phyloP scores from a whole-genome alignment of 1,284 basidiomycete species.

The Irpex rosettiformis region DNA sequence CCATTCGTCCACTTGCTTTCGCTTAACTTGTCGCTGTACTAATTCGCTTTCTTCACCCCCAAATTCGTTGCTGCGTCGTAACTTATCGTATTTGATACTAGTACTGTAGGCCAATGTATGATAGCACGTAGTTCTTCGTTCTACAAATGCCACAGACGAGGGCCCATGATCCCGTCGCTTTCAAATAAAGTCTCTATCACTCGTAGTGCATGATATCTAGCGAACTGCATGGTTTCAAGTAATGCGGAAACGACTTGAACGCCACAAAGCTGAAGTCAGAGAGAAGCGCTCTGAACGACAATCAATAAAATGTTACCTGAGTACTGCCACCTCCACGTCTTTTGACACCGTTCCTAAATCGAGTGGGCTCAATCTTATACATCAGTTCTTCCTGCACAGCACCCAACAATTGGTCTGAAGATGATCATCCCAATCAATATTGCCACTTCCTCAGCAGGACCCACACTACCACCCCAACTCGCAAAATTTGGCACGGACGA shows the following conservation, averaged over 20 bases:
- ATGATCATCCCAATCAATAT: conserved; percentile 30
- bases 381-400: too few species aligned
- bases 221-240: too few species aligned
- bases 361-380: too few species aligned
- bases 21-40: background rate
- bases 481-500: conserved; percentile 67
- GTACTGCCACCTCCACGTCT: too few species aligned
- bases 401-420: too few species aligned
- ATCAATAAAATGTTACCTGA: too few species aligned
- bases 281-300: too few species aligned
- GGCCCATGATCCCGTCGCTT: background rate
- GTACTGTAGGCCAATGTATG: background rate
- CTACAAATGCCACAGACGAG: background rate
- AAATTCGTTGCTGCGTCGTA: background rate
- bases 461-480: conserved; percentile 53
- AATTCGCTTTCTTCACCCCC: background rate
- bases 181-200: background rate
- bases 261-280: too few species aligned
- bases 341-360: too few species aligned
- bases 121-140: background rate
- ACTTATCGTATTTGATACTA: background rate
- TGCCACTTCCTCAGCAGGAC: conserved; percentile 20
- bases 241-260: too few species aligned
- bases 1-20: background rate
- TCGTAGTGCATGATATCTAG: too few species aligned